Evolutionary conservation across 1,139 yeast genomes (phyloP).

Genomic region (Geotrichum aggregatum): DNA sequence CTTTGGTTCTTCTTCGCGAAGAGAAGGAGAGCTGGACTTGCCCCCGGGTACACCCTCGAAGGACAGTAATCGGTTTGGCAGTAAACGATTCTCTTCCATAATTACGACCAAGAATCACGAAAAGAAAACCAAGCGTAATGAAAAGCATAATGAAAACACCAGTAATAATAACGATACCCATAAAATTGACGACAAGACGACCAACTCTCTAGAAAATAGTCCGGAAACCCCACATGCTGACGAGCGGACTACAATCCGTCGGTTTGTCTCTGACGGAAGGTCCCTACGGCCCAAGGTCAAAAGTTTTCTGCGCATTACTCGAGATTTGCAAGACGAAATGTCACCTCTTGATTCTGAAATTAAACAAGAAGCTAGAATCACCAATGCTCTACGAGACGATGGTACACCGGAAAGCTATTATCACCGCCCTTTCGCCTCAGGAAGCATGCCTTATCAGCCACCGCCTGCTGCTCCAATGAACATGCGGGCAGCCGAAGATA

Average conservation of each 20-base stretch:
- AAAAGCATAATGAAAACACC: background rate
- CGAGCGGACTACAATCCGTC: conserved; percentile 22
- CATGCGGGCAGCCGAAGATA: too few relatives aligned
- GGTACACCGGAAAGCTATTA: background rate
- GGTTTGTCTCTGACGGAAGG: conserved; percentile 25
- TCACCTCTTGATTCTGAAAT: conserved; percentile 38
- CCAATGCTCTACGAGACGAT: conserved; percentile 34
- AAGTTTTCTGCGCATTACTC: conserved; percentile 34
- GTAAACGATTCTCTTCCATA: conserved; percentile 2
- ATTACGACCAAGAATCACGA: conserved; percentile 1
- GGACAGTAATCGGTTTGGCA: background rate
- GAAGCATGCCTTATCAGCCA: background rate
- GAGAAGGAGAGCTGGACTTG: background rate
- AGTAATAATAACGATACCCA: background rate
- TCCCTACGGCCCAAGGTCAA: conserved; percentile 35
- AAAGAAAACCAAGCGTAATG: background rate
- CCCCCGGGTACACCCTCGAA: background rate
- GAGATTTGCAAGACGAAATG: conserved; percentile 36
- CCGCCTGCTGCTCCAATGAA: conserved; percentile 2
- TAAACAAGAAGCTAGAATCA: conserved; percentile 36
- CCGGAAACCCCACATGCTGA: too few relatives aligned
- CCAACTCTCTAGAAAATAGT: background rate
- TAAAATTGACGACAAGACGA: background rate
- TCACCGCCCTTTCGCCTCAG: conserved; percentile 1
- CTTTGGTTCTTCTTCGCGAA: background rate